These are phyloP conservation scores for Ophiocordyceps camponoti-rufipedis DNA, from an alignment of 2,329 filamentous ascomycete genomes.

Conservation along the genomic window DNA sequence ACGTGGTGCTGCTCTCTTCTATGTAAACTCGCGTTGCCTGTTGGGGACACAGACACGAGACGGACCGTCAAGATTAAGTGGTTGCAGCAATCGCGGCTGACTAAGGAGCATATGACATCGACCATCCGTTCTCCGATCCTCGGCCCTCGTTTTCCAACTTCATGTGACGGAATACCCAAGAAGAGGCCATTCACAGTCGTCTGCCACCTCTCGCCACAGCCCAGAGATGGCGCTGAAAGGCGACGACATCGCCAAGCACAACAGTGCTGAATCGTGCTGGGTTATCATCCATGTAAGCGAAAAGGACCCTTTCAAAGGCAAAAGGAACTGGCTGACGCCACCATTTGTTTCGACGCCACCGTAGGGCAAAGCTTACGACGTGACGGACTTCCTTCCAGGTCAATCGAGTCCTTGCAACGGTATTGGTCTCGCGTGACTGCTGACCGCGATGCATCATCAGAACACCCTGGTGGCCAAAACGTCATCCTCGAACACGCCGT, in stretches of 20 bases:
- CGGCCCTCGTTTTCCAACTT: no score
- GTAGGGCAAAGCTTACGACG: conserved; percentile 67
- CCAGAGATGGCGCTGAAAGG: conserved; percentile 29
- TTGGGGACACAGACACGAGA: no score
- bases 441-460: conserved; percentile 17
- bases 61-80: no score
- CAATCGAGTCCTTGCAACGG: conserved; percentile 5
- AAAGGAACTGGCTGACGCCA: background rate
- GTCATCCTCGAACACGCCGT: conserved; percentile 92
- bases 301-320: background rate
- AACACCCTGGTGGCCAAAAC: conserved; percentile 76
- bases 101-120: no score
- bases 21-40: no score
- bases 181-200: background rate
- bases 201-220: background rate
- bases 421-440: background rate
- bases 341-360: background rate
- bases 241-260: conserved; percentile 48
- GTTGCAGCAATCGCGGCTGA: no score
- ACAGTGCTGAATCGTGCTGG: conserved; percentile 72
- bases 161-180: no score
- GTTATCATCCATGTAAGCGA: conserved; percentile 58
- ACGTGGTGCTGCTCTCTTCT: no score
- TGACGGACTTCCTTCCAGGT: conserved; percentile 75
- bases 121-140: no score